phyloP scores from a whole-genome alignment of 2,329 filamentous ascomycete species.

The Byssothecium circinans region DNA sequence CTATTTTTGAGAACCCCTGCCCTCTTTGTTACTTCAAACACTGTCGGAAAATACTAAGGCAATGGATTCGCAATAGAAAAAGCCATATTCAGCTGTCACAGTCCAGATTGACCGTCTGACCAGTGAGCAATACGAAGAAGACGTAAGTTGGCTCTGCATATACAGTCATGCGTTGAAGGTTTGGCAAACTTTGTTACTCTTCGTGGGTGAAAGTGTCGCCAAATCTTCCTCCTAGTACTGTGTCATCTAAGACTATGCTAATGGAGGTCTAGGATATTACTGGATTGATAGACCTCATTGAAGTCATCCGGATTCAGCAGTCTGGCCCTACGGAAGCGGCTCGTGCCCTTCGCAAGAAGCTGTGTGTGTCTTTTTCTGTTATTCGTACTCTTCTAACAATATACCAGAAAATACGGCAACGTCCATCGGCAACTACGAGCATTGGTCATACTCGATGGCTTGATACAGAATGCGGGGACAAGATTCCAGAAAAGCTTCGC shows the following conservation, averaged over 20 bases:
- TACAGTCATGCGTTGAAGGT: no score
- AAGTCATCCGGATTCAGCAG: constrained; percentile 86
- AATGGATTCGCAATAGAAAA: constrained; percentile 46
- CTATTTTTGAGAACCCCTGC: constrained; percentile 33
- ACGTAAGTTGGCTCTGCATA: constrained; percentile 50
- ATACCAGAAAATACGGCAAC: constrained; percentile 80
- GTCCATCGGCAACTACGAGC: constrained; percentile 90
- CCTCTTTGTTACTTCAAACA: constrained; percentile 30
- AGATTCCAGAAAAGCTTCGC: constrained; percentile 85
- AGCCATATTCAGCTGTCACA: constrained; percentile 91
- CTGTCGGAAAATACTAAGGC: constrained; percentile 28
- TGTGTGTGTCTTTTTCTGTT: constrained; percentile 55
- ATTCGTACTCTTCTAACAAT: constrained; percentile 17
- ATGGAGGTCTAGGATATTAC: constrained; percentile 60
- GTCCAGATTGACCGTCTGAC: constrained; percentile 90
- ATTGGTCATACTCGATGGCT: constrained; percentile 82
- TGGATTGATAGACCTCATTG: constrained; percentile 90
- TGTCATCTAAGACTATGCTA: constrained; percentile 1
- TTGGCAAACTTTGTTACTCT: not conserved
- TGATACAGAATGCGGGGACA: constrained; percentile 91
- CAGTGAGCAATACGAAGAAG: constrained; percentile 83
- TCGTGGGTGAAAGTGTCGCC: not conserved
- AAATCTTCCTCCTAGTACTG: not conserved
- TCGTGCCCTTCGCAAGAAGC: constrained; percentile 91
- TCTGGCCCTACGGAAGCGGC: constrained; percentile 88